Percentiles rank a stretch among this genome's conserved stretches.
These are phyloP conservation scores for Microthlaspi erraticum DNA, from an alignment of 345 rosid genomes.

Conservation along the genomic window DNA sequence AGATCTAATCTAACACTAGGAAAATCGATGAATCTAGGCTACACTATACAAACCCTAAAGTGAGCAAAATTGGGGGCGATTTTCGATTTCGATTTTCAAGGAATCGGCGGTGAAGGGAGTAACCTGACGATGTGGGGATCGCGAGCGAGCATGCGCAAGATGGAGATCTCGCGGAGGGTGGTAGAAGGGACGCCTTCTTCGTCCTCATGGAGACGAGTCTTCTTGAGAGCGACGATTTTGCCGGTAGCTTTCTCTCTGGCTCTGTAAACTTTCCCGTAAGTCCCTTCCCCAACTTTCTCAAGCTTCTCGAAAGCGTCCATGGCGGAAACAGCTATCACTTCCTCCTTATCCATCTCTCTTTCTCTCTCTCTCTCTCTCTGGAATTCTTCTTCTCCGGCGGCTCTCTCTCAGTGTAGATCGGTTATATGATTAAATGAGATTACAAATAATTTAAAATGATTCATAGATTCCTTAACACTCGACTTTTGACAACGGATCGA, in stretches of 20 bases:
- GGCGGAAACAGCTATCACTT: conserved; percentile 55
- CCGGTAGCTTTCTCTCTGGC: conserved; percentile 95
- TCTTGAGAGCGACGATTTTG: conserved; percentile 90
- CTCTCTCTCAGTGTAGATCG: conserved; percentile 7
- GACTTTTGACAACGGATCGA: conserved; percentile 32
- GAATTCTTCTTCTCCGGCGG: conserved; percentile 9
- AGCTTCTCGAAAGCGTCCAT: conserved; percentile 96
- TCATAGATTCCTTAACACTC: background rate
- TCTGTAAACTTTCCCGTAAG: conserved; percentile 95
- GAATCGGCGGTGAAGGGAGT: background rate
- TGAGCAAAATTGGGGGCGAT: background rate
- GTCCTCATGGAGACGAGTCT: conserved; percentile 97
- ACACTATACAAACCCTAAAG: background rate
- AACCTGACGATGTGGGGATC: conserved; percentile 92
- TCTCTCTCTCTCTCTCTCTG: background rate
- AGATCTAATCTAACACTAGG: conserved; percentile 29
- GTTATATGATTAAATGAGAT: conserved; percentile 17
- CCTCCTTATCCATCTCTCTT: conserved; percentile 55
- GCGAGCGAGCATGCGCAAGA: conserved; percentile 95
- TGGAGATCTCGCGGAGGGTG: conserved; percentile 97
- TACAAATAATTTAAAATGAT: background rate
- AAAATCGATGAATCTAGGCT: background rate
- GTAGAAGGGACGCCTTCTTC: conserved; percentile 99
- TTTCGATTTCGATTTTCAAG: background rate
- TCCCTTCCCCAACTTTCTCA: conserved; percentile 99